Conservation (phyloP, 1,284 basidiomycete species). For the Fomitopsis schrenkii region DNA sequence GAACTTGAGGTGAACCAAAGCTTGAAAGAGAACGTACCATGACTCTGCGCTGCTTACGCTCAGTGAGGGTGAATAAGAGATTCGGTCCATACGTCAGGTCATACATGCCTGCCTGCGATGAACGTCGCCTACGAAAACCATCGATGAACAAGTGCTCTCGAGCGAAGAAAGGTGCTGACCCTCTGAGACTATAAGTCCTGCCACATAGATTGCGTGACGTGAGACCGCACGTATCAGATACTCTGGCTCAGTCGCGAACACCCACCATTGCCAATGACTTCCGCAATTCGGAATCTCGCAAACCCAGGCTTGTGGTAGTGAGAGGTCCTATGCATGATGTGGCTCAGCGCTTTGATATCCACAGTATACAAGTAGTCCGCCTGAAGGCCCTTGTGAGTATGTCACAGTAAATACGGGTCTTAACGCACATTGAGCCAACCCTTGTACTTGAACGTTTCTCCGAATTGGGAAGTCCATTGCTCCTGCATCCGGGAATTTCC, state of each 20-base stretch:
- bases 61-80: too few species aligned
- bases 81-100: too few species aligned
- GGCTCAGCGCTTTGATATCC: slow-evolving; percentile 33
- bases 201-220: too few species aligned
- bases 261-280: slow-evolving; percentile 28
- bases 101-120: slow-evolving; percentile 6
- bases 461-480: slow-evolving; percentile 54
- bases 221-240: not conserved
- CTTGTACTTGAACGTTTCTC: slow-evolving; percentile 44
- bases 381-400: slow-evolving; percentile 22
- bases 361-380: slow-evolving; percentile 36
- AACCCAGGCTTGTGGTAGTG: slow-evolving; percentile 31
- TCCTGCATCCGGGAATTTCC: slow-evolving; percentile 40
- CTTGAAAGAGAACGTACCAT: slow-evolving; percentile 23
- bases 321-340: slow-evolving; percentile 31
- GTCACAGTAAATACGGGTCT: not conserved
- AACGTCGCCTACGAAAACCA: not conserved
- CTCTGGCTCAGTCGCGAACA: too few species aligned
- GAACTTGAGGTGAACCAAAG: too few species aligned
- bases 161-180: not conserved
- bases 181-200: not conserved
- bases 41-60: slow-evolving; percentile 22
- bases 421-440: slow-evolving; percentile 42
- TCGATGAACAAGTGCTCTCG: not conserved
- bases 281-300: slow-evolving; percentile 16